These are phyloP conservation scores for Clarireedia paspali DNA, from an alignment of 2,329 filamentous ascomycete species.

Conservation along the genomic window DNA sequence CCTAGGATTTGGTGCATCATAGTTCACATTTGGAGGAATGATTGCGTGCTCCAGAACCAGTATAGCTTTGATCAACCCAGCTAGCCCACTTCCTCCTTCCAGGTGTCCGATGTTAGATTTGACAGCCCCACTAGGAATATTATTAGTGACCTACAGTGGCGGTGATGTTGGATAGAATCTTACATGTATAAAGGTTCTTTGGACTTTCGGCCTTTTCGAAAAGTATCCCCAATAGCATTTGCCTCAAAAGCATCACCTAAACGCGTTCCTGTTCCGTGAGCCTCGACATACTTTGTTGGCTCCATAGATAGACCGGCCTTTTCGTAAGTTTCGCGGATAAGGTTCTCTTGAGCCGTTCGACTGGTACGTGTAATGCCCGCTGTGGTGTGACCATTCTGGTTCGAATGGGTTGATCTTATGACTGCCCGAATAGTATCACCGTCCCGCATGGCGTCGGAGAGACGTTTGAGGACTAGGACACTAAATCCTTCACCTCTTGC, in stretches of 20 bases:
- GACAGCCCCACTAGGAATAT: constrained; percentile 15
- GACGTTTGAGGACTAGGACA: constrained; percentile 48
- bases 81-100: constrained; percentile 30
- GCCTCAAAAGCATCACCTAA: background rate
- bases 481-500: constrained; percentile 54
- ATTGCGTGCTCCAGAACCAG: constrained; percentile 34
- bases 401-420: constrained; percentile 44
- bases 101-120: constrained; percentile 31
- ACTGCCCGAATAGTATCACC: constrained; percentile 50
- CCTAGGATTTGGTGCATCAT: constrained; percentile 30
- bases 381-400: constrained; percentile 50
- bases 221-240: background rate
- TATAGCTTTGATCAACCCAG: constrained; percentile 32
- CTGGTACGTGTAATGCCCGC: constrained; percentile 46
- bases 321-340: constrained; percentile 10
- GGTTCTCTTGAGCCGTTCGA: constrained; percentile 31
- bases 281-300: constrained; percentile 11
- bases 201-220: constrained; percentile 10
- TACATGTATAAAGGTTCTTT: background rate
- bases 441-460: constrained; percentile 48
- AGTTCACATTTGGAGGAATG: constrained; percentile 34
- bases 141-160: background rate
- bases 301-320: constrained; percentile 1
- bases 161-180: background rate
- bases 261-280: constrained; percentile 8